These are phyloP conservation scores for Trametes versicolor DNA, from an alignment of 1,284 basidiomycete genomes.

Conservation along the genomic window DNA sequence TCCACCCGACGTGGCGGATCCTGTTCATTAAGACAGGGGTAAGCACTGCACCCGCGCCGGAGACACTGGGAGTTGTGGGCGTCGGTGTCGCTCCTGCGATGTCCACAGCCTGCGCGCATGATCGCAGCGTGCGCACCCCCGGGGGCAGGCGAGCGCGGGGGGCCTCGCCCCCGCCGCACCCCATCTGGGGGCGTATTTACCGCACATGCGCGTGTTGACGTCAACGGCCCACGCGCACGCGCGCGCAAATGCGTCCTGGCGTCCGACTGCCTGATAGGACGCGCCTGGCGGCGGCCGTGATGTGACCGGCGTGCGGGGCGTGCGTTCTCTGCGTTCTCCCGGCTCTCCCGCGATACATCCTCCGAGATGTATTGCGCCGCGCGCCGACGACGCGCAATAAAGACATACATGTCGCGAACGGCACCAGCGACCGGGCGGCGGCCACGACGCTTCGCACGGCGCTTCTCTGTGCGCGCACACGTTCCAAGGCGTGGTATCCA, in stretches of 20 bases:
- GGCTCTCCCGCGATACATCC: constrained; percentile 28
- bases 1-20: constrained; percentile 25
- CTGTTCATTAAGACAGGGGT: constrained; percentile 35
- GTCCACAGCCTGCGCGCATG: constrained; percentile 13
- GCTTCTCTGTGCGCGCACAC: constrained; percentile 19
- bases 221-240: constrained; percentile 11
- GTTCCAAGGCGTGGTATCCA: constrained; percentile 23
- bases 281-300: constrained; percentile 6
- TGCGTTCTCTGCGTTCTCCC: constrained; percentile 13
- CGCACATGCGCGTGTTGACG: constrained; percentile 11
- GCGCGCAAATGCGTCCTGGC: constrained; percentile 1
- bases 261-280: constrained; percentile 11
- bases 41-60: constrained; percentile 30
- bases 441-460: constrained; percentile 30
- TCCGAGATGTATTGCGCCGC: constrained; percentile 26
- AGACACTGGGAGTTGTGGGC: constrained; percentile 29
- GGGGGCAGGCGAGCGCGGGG: constrained; percentile 3
- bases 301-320: constrained; percentile 15
- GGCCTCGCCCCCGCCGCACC: constrained; percentile 11
- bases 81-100: constrained; percentile 26
- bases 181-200: constrained; percentile 4
- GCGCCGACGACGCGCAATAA: constrained; percentile 31
- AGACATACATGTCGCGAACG: constrained; percentile 35
- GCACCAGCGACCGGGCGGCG: constrained; percentile 17
- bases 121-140: constrained; percentile 11